Evolutionary conservation across 345 rosid genomes (phyloP).

Genomic region (Eutrema yunnanense): DNA sequence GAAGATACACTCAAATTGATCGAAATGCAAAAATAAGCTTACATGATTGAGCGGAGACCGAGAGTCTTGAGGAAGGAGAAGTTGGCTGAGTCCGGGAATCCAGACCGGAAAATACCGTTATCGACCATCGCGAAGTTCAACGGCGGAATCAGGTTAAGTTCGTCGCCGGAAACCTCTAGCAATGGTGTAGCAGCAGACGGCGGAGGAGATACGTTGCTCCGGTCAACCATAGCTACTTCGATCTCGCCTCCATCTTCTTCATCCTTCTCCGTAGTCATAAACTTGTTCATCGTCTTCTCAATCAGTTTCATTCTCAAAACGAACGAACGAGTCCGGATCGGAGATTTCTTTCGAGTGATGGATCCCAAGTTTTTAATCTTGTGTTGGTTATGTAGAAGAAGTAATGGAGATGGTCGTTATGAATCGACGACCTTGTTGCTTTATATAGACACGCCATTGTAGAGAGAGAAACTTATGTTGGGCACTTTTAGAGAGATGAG

Average conservation of each 20-base stretch:
- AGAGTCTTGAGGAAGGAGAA: slow-evolving; percentile 83
- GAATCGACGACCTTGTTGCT: slow-evolving; percentile 24
- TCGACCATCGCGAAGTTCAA: slow-evolving; percentile 93
- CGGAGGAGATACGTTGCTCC: slow-evolving; percentile 22
- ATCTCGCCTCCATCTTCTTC: slow-evolving; percentile 2
- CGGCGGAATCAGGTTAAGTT: slow-evolving; percentile 59
- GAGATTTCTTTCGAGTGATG: background rate
- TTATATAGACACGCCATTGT: slow-evolving; percentile 34
- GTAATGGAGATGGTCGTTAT: slow-evolving; percentile 29
- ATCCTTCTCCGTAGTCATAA: background rate
- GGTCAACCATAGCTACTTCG: slow-evolving; percentile 51
- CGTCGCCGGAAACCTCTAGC: slow-evolving; percentile 33
- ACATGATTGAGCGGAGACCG: slow-evolving; percentile 95
- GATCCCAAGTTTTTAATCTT: background rate
- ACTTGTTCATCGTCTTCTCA: slow-evolving; percentile 26
- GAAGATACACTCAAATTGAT: background rate
- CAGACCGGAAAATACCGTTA: slow-evolving; percentile 92
- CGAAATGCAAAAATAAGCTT: slow-evolving; percentile 11
- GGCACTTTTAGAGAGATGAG: slow-evolving; percentile 9
- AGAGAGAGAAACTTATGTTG: slow-evolving; percentile 23
- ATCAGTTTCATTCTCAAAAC: slow-evolving; percentile 18
- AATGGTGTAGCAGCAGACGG: background rate
- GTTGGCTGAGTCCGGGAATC: slow-evolving; percentile 85
- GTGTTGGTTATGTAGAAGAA: background rate
- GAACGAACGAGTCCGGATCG: background rate